phyloP scores from a whole-genome alignment of 176 grass and related monocot species.

The Carex littledalei region DNA sequence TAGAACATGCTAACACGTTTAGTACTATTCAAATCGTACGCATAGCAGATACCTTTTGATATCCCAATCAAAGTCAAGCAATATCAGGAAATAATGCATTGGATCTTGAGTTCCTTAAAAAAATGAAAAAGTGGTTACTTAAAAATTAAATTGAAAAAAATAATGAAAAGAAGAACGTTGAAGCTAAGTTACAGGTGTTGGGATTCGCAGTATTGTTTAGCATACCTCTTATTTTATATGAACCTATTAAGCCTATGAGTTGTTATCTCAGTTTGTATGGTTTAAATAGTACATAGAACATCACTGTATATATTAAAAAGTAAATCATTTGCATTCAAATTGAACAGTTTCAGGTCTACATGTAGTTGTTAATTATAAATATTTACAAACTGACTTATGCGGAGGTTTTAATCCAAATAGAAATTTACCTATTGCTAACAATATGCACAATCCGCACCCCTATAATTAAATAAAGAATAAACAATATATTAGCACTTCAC shows the following conservation, averaged over 20 bases:
- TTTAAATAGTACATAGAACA: background rate
- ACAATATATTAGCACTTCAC: slow-evolving; percentile 12
- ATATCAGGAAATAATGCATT: slow-evolving; percentile 14
- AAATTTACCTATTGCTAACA: slow-evolving; percentile 8
- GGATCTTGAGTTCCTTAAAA: slow-evolving; percentile 20
- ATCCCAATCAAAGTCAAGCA: background rate
- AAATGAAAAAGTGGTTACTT: background rate
- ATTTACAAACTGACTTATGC: slow-evolving; percentile 11
- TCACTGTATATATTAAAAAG: background rate
- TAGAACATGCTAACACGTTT: slow-evolving; percentile 11
- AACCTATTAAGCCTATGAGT: background rate
- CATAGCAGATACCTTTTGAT: background rate
- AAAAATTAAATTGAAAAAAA: background rate
- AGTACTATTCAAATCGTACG: background rate
- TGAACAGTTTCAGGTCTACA: background rate
- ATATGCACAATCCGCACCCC: background rate
- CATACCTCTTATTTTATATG: background rate
- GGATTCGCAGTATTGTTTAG: background rate
- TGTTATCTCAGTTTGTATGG: background rate
- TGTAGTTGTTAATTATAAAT: background rate
- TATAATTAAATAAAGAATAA: slow-evolving; percentile 29
- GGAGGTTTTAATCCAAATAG: background rate
- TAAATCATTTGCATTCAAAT: background rate
- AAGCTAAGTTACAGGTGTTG: slow-evolving; percentile 12
- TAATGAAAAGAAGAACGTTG: slow-evolving; percentile 12